These are phyloP conservation scores for Kodamaea sp. DNA, from an alignment of 1,139 yeast species.

Conservation along the genomic window DNA sequence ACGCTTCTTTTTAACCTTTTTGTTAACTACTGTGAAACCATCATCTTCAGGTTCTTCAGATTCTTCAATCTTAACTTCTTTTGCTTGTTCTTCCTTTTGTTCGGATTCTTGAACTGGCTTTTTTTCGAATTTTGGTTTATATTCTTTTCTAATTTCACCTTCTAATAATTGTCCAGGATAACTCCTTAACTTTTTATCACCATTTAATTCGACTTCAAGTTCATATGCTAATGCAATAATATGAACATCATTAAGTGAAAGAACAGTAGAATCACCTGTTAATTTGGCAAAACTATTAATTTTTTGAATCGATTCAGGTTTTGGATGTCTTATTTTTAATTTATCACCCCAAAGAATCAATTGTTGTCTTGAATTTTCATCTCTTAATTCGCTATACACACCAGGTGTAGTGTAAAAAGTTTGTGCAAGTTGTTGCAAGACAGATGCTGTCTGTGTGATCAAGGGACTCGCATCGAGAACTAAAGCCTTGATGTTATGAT, in stretches of 20 bases:
- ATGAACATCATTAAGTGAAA: conserved; percentile 88
- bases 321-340: conserved; percentile 71
- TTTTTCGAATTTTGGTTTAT: conserved; percentile 10
- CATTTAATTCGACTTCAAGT: conserved; percentile 66
- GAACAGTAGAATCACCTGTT: conserved; percentile 88
- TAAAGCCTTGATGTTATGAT: conserved; percentile 43
- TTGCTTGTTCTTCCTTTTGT: conserved; percentile 8
- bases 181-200: conserved; percentile 65
- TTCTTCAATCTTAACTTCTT: conserved; percentile 6
- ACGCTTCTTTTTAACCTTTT: conserved; percentile 9
- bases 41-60: conserved; percentile 7
- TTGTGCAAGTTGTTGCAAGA: conserved; percentile 65
- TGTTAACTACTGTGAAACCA: conserved; percentile 8
- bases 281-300: conserved; percentile 75
- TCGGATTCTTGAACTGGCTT: conserved; percentile 10
- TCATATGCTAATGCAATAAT: conserved; percentile 90
- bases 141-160: conserved; percentile 12
- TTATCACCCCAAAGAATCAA: conserved; percentile 72
- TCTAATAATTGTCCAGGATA: conserved; percentile 61
- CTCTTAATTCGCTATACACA: conserved; percentile 80
- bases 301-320: conserved; percentile 54
- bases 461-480: conserved; percentile 94
- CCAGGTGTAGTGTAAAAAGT: conserved; percentile 87
- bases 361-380: conserved; percentile 78
- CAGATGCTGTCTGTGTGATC: conserved; percentile 79